Conservation (phyloP, 768 basidiomycete species). For the Lactifluus hygrophoroides region DNA sequence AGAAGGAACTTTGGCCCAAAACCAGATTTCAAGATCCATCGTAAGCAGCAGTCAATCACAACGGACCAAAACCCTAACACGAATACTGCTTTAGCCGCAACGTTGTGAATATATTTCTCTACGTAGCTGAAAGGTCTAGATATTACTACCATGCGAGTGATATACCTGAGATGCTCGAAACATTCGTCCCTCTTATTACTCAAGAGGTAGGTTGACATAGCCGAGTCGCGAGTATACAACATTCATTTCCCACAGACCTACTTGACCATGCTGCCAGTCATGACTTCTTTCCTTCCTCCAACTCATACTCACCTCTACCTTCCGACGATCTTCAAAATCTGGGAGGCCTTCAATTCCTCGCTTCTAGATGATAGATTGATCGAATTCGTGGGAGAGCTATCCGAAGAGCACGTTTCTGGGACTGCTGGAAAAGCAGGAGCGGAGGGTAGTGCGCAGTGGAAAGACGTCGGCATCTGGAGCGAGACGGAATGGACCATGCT, state of each 20-base stretch:
- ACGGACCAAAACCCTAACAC: slow-evolving; percentile 1
- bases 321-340: slow-evolving; percentile 62
- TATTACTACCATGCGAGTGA: slow-evolving; percentile 60
- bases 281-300: slow-evolving; percentile 71
- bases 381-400: slow-evolving; percentile 58
- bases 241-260: slow-evolving; percentile 39
- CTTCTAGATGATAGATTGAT: slow-evolving; percentile 67
- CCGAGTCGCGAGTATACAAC: background rate
- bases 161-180: slow-evolving; percentile 60
- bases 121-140: slow-evolving; percentile 63
- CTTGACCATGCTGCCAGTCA: slow-evolving; percentile 62
- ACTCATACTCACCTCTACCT: slow-evolving; percentile 58
- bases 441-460: slow-evolving; percentile 54
- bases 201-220: slow-evolving; percentile 45
- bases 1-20: slow-evolving; percentile 72
- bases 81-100: slow-evolving; percentile 31
- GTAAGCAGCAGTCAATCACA: slow-evolving; percentile 31
- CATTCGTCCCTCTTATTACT: slow-evolving; percentile 63
- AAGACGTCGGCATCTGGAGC: slow-evolving; percentile 86
- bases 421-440: slow-evolving; percentile 42
- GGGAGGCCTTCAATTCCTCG: slow-evolving; percentile 73
- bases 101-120: slow-evolving; percentile 64
- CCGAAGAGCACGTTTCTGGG: slow-evolving; percentile 64
- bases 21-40: slow-evolving; percentile 48
- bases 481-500: slow-evolving; percentile 77